Evolutionary conservation across 352 stramenopile genomes (phyloP).

Genomic region (Phytophthora sansomeana): DNA sequence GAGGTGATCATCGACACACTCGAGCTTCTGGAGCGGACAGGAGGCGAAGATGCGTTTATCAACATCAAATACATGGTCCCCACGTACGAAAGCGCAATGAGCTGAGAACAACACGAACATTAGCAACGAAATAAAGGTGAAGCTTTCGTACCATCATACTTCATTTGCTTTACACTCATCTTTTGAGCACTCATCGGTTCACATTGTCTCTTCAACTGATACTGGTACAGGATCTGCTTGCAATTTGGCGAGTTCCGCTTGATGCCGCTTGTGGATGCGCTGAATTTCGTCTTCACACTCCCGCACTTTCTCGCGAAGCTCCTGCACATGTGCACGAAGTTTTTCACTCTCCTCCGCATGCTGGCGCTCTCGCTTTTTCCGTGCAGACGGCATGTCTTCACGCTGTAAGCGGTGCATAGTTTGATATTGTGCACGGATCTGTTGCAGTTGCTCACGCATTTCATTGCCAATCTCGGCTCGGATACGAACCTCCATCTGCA

Average conservation of each 20-base stretch:
- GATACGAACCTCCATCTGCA: slow-evolving; percentile 70
- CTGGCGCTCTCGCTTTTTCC: slow-evolving; percentile 50
- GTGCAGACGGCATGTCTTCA: slow-evolving; percentile 43
- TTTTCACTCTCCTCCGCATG: slow-evolving; percentile 56
- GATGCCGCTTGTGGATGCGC: slow-evolving; percentile 72
- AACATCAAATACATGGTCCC: slow-evolving; percentile 98
- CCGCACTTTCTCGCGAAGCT: slow-evolving; percentile 69
- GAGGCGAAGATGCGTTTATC: slow-evolving; percentile 90
- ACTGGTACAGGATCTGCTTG: slow-evolving; percentile 32
- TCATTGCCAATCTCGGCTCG: slow-evolving; percentile 74
- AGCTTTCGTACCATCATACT: background rate
- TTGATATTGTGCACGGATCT: slow-evolving; percentile 67
- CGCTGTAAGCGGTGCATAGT: slow-evolving; percentile 45
- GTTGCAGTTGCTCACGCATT: slow-evolving; percentile 73
- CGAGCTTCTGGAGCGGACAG: slow-evolving; percentile 85
- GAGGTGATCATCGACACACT: slow-evolving; percentile 91
- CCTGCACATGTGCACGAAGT: slow-evolving; percentile 66
- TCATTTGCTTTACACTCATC: slow-evolving; percentile 18
- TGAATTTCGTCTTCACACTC: slow-evolving; percentile 89
- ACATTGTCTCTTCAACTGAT: slow-evolving; percentile 31
- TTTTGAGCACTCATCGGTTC: slow-evolving; percentile 1
- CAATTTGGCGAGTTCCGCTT: slow-evolving; percentile 45
- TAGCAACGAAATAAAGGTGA: slow-evolving; percentile 7
- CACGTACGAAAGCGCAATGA: slow-evolving; percentile 86
- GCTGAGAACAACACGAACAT: slow-evolving; percentile 14